These are phyloP conservation scores for Suhomyces prunicola DNA, from an alignment of 805 yeast species.

Conservation along the genomic window DNA sequence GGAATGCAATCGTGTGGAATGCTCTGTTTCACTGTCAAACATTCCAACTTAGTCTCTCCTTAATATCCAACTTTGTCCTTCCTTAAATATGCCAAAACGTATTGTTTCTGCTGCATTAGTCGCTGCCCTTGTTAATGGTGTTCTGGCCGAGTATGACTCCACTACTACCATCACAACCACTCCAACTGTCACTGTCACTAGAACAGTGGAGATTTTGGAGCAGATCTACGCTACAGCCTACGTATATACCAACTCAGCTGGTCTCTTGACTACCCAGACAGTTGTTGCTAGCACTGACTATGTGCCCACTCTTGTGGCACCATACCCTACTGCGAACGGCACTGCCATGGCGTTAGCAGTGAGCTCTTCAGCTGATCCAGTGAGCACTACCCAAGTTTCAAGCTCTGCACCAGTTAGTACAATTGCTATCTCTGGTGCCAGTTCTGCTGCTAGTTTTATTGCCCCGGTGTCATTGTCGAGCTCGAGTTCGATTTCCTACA, in stretches of 20 bases:
- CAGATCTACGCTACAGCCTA: slow-evolving; percentile 27
- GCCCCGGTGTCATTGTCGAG: not conserved
- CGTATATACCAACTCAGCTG: slow-evolving; percentile 27
- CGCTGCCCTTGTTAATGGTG: slow-evolving; percentile 10
- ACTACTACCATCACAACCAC: slow-evolving; percentile 26
- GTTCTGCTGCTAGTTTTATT: not conserved
- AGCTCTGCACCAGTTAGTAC: not conserved
- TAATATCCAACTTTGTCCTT: slow-evolving; percentile 1
- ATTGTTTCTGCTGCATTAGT: not conserved
- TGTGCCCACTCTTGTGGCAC: slow-evolving; percentile 1
- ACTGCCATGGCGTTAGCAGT: slow-evolving; percentile 4
- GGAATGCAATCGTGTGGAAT: not conserved
- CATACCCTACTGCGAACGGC: slow-evolving; percentile 5
- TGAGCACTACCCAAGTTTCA: not conserved
- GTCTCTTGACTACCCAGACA: slow-evolving; percentile 28
- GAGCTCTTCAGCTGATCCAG: not conserved
- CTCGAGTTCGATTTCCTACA: not conserved
- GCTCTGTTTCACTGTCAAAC: not conserved
- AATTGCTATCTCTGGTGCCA: too few relatives aligned
- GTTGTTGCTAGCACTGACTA: slow-evolving; percentile 16
- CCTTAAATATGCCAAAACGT: not conserved
- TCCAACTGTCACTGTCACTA: slow-evolving; percentile 27
- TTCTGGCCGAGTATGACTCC: slow-evolving; percentile 15
- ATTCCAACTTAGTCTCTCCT: slow-evolving; percentile 1
- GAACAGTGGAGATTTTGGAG: slow-evolving; percentile 25